Base-by-base conservation (phyloP, 176 grass and related monocot genomes). In the Aegilops sharonensis region DNA sequence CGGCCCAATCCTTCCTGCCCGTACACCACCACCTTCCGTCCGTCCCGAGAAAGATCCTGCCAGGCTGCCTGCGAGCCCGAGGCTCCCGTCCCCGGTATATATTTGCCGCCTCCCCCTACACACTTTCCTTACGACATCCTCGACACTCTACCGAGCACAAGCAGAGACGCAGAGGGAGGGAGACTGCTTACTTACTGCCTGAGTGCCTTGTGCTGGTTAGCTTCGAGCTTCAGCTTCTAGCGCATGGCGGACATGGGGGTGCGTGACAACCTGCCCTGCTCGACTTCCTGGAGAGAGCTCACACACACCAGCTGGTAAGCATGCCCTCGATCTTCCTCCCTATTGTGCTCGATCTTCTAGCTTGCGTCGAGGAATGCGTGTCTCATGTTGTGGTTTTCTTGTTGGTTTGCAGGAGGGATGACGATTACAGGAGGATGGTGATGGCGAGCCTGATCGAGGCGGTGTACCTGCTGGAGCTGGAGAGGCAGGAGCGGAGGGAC, bases 391-490 rank as follows among this genome's bases (percentile, higher is more conserved):
- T 52, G 48, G 15, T 52, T 48, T 50, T 13, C 4, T 3, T 48
- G 24, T 29, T 54, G 27, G 1, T 24, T 56, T 79, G 25, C 92
- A 94, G 95, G 95, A 93, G 87, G 83, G 91, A 98, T 18, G 89
- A 92, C 27, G 91, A 93, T 63, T 98, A 98, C 88, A 85, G 85
- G 78, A 81, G 95, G 29, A 98, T 93, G 91, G 95, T 95, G 54
- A 93, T 98, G 80, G 95, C 88, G 60, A 92, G 52, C 81, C 91
- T 98, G 81, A 93, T 98, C 79, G 93, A 98, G 79, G 91, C 93
- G n/a, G 93, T 92, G 9, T 98, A 98, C 89, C 88, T 98, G 21
- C 91, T 95, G 14, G 95, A 98, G 83, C 88, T 98, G 34, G 95
- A 98, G 84, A 71, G 95, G 67, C 95, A 98, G 86, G 88, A 89